Percentiles rank a stretch among this genome's conserved stretches.
Evolutionary conservation across 305 asterid genomes (phyloP).

Genomic region (Solanum aculeatissimum): DNA sequence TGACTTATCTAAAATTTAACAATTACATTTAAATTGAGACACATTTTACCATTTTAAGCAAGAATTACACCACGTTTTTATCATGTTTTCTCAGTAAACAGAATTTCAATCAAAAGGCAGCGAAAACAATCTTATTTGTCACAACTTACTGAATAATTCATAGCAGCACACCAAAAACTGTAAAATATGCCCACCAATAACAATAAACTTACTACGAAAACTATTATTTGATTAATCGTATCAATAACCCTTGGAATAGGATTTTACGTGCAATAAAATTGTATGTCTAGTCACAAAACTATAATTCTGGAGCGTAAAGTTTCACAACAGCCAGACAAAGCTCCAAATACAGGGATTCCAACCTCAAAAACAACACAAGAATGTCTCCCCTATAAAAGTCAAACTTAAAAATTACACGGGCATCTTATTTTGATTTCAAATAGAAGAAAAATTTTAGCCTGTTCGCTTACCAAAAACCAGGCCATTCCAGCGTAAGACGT

Average conservation of each 20-base stretch:
- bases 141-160: background rate
- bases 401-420: background rate
- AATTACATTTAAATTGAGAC: too few species aligned
- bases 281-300: background rate
- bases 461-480: background rate
- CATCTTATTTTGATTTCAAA: background rate
- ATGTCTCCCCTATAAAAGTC: background rate
- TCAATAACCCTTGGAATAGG: background rate
- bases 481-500: background rate
- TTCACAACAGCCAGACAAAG: background rate
- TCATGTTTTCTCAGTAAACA: background rate
- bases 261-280: background rate
- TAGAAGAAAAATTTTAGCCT: background rate
- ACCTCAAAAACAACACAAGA: background rate
- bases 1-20: too few species aligned
- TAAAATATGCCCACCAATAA: background rate
- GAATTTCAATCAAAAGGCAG: background rate
- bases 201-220: background rate
- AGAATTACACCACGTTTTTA: background rate
- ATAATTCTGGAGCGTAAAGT: background rate
- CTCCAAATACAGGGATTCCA: background rate
- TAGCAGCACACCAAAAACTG: background rate
- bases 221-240: background rate
- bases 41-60: background rate
- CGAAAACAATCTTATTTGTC: background rate